A percentile compares a stretch with the other conserved stretches of the same genome.
Evolutionary conservation across 768 basidiomycete species (phyloP).

Genomic region (Artomyces pyxidatus): DNA sequence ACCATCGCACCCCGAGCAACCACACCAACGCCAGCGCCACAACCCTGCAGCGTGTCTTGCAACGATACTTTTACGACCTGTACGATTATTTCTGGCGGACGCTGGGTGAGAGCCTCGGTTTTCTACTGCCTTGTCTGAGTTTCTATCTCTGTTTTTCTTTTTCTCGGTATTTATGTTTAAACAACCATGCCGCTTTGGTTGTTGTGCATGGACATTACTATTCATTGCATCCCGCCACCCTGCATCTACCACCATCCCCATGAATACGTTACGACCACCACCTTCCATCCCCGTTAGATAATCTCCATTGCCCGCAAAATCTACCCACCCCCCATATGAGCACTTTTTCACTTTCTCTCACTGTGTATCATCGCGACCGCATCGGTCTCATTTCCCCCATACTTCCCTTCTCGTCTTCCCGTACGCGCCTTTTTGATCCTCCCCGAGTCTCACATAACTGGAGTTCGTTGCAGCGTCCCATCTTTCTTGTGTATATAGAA

Average conservation of each 20-base stretch:
- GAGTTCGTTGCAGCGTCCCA: background rate
- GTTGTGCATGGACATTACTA: constrained; percentile 8
- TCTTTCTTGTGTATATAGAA: background rate
- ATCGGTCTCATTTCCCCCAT: background rate
- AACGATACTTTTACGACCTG: constrained; percentile 11
- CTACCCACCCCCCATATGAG: background rate
- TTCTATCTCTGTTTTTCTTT: background rate
- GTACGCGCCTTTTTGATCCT: no score
- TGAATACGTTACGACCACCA: constrained; percentile 1
- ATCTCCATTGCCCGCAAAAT: background rate
- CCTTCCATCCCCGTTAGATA: background rate
- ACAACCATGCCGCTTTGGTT: constrained; percentile 7
- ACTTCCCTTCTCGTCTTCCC: no score
- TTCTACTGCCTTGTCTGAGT: background rate
- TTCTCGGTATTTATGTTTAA: constrained; percentile 13
- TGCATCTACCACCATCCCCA: background rate
- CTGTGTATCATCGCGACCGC: background rate
- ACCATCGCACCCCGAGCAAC: no score
- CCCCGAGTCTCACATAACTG: no score
- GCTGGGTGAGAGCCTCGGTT: background rate
- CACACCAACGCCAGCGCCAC: background rate
- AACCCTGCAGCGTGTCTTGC: background rate
- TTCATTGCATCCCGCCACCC: no score
- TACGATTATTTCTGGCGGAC: constrained; percentile 3
- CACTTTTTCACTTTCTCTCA: background rate